Evolutionary conservation across 257 asterid genomes (phyloP), one percentile per base, ranked within the genome.

Genomic region (Solanum habrochaites): DNA sequence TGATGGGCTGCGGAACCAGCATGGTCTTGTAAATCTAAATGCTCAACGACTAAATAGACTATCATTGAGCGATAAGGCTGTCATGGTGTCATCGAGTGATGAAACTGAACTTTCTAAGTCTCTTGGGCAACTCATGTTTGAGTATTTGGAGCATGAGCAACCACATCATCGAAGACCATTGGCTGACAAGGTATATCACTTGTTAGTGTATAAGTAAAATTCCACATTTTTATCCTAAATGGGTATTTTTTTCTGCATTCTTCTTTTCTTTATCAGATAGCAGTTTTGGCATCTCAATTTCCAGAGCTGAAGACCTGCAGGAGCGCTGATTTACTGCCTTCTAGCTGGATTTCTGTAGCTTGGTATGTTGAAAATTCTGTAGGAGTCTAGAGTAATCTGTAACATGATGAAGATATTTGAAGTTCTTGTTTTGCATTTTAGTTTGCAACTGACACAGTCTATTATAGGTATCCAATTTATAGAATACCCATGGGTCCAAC

Each of bases 341-440:
- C 94, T 27, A 97, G 99, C 88, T 97, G 99, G 99, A 89, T 97
- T 72, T 92, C 91, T 74, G 93, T 97, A 52, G 99, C 99, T 78
- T 97, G 99, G 99, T 97, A 90, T 78, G 92, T 83, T 83, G 32
- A 86, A 35, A 8, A 81, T 23, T 45, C 62, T 71, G 40, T 49
- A 69, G 45, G 40, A 85, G 27, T 66, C 62, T 4, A 27, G 25
- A 56, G 45, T 81, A 84, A 56, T 85, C 84, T 60, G 82, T 85
- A 74, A 11, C 69, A 37, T 39, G 31, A 40, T 56, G 64, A 32
- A 82, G 86, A 31, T 71, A 73, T 86, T 87, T 78, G 27, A 64
- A 86, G 43, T 15, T 35, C 52, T 85, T 49, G 85, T 32, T 45
- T 45, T 71, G 47, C 82, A 73, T 83, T 83, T 84, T 86, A 83